Evolutionary conservation across 2,329 filamentous ascomycete species (phyloP).

Genomic region (Aulographum hederae): DNA sequence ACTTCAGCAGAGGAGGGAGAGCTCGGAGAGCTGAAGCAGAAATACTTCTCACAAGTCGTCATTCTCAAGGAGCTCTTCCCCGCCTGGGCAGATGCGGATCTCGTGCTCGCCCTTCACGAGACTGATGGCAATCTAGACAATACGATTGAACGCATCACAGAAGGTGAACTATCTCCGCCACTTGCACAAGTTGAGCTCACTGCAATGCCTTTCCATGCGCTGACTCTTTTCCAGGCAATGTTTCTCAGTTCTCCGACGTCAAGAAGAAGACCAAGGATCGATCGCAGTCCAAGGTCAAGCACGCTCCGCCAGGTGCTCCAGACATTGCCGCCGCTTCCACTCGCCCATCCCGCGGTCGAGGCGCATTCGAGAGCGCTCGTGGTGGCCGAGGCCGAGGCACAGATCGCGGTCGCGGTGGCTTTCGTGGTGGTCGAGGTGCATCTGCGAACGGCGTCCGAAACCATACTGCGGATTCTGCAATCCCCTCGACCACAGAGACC

Average conservation of each 20-base stretch:
- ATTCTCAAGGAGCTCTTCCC: conserved; percentile 86
- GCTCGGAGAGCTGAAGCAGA: conserved; percentile 79
- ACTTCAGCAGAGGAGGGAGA: conserved; percentile 60
- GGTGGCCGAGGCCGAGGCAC: not conserved
- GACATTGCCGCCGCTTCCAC: conserved; percentile 23
- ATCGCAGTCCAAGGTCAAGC: conserved; percentile 54
- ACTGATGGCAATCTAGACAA: conserved; percentile 56
- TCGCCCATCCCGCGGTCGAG: conserved; percentile 1
- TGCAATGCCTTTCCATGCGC: conserved; percentile 3
- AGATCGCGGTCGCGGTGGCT: conserved; percentile 37
- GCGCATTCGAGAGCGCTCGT: not conserved
- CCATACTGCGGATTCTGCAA: conserved; percentile 30
- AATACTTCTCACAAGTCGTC: conserved; percentile 61
- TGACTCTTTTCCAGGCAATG: conserved; percentile 37
- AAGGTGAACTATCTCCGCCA: conserved; percentile 36
- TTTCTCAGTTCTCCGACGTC: conserved; percentile 73
- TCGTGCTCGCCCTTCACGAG: conserved; percentile 85
- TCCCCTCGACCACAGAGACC: conserved; percentile 54
- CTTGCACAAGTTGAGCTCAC: not conserved
- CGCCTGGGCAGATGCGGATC: conserved; percentile 88
- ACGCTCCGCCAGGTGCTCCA: conserved; percentile 33
- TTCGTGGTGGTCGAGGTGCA: conserved; percentile 43
- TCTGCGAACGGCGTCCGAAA: conserved; percentile 42
- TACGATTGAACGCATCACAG: conserved; percentile 61
- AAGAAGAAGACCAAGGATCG: conserved; percentile 63